Evolutionary conservation across 352 stramenopile genomes (phyloP), one percentile per base, ranked within the genome.

Genomic region (Phytopythium helicoides): DNA sequence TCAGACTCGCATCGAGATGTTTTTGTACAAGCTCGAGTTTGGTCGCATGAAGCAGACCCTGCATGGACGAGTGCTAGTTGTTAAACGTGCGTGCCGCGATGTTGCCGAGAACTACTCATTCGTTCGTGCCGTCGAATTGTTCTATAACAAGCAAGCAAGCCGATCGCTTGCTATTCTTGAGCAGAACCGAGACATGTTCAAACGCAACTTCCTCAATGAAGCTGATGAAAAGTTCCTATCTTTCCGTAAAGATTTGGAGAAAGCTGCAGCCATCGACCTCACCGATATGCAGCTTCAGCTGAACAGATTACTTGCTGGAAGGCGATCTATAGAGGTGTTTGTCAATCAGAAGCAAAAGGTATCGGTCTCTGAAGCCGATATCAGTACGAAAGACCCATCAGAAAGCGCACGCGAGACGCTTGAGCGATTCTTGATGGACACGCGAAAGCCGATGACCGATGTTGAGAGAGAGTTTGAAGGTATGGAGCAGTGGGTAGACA

Each of bases 11-110:
- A 87, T 91, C 42, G 76, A 91, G 23, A 86, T 80, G 58, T 87
- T 91, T 16, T 52, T 89, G 26, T 91, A 86, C 61, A 91, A 89
- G 53, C 70, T 91, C 35, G 75, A 85, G 62, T 91, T 91, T 41
- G 34, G 38, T 15, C 64, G 69, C 1, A 77, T 37, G 16, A 68
- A 81, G 22, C 66, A 62, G 12, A 77, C 50, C 9, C 50, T 86
- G 18, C 59, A 84, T 15, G 55, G 57, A 0, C 71, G 69, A 28
- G 71, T 91, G 34, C 64, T 86, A 40, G 42, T 82, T 6, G 69
- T 87, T 3, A 87, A 85, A 49, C 73, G 76, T 36, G 75, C 77
- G 2, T 91, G 77, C 36, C 64, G 73, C 16, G 76, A 91, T 56
- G 34, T 91, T 16, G 60, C 85, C 10, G 81, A 91, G 34, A 91